Evolutionary conservation across 129 eudicot species (phyloP).

Genomic region (Tagetes erecta): DNA sequence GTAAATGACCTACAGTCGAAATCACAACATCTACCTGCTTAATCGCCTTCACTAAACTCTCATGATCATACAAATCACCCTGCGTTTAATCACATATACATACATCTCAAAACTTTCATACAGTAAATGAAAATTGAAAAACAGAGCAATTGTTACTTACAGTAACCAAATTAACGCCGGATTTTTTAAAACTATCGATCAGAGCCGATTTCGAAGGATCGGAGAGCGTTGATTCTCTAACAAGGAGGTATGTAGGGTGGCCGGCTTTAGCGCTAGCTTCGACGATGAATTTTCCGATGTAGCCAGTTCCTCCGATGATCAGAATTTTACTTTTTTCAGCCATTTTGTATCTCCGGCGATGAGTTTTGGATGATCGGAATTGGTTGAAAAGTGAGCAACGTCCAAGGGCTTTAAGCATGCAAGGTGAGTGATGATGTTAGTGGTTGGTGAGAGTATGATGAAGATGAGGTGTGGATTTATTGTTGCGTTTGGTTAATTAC

Average conservation of each 20-base stretch:
- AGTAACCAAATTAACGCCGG: constrained; percentile 32
- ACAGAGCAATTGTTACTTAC: constrained; percentile 5
- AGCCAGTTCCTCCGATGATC: constrained; percentile 49
- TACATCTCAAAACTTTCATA: not conserved
- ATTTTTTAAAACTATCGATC: constrained; percentile 29
- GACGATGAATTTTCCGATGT: constrained; percentile 46
- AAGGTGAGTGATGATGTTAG: not conserved
- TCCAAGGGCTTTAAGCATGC: constrained; percentile 18
- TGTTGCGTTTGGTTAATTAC: not conserved
- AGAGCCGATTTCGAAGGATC: constrained; percentile 33
- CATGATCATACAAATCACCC: constrained; percentile 48
- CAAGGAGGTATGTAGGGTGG: constrained; percentile 40
- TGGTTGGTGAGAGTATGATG: not conserved
- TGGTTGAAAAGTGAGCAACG: constrained; percentile 13
- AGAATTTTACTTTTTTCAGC: constrained; percentile 36
- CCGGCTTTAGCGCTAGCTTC: constrained; percentile 41
- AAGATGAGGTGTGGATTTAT: not conserved
- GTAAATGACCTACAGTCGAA: constrained; percentile 36
- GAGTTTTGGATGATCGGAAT: not conserved
- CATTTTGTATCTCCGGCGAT: constrained; percentile 16
- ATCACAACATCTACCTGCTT: constrained; percentile 52
- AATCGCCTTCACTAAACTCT: constrained; percentile 47
- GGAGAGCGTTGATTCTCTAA: constrained; percentile 39
- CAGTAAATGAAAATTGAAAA: not conserved
- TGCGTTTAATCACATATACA: constrained; percentile 1